These are phyloP conservation scores for Fusarium marasasianum DNA, from an alignment of 2,329 filamentous ascomycete genomes.

Conservation along the genomic window DNA sequence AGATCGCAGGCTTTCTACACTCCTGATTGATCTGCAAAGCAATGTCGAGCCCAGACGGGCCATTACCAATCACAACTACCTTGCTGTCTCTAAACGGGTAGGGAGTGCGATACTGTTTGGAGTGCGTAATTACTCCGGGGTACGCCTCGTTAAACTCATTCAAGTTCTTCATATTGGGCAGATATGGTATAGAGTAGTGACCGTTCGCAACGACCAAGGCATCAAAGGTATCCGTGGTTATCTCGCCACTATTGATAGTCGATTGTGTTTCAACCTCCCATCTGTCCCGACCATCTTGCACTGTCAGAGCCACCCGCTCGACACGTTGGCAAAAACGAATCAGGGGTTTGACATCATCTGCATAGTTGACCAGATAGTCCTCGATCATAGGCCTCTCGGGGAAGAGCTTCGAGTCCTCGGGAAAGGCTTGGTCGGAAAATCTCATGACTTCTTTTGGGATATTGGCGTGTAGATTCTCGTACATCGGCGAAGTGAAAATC, in stretches of 20 bases:
- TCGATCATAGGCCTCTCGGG: conserved; percentile 77
- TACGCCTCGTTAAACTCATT: conserved; percentile 66
- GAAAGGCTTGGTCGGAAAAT: conserved; percentile 77
- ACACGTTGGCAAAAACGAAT: conserved; percentile 79
- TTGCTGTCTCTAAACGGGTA: conserved; percentile 73
- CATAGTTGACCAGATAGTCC: conserved; percentile 78
- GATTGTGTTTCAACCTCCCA: conserved; percentile 71
- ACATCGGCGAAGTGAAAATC: conserved; percentile 83
- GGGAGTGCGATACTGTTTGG: conserved; percentile 80
- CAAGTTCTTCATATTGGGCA: conserved; percentile 71
- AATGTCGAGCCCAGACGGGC: conserved; percentile 86
- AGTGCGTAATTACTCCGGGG: conserved; percentile 73
- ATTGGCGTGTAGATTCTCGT: conserved; percentile 85
- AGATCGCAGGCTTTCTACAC: conserved; percentile 68
- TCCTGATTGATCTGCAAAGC: conserved; percentile 75
- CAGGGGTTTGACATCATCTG: conserved; percentile 70
- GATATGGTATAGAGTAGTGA: conserved; percentile 75
- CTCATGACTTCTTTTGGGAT: conserved; percentile 84
- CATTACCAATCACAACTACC: conserved; percentile 85
- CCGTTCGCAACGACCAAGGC: conserved; percentile 80
- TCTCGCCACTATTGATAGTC: conserved; percentile 54
- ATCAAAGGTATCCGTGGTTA: conserved; percentile 67
- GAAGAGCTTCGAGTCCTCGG: conserved; percentile 73
- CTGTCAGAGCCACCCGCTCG: conserved; percentile 58
- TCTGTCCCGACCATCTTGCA: conserved; percentile 48